Evolutionary conservation across 164 flowering plant species (phyloP), one percentile per base, ranked within the genome.

Genomic region (Echeveria elegans): DNA sequence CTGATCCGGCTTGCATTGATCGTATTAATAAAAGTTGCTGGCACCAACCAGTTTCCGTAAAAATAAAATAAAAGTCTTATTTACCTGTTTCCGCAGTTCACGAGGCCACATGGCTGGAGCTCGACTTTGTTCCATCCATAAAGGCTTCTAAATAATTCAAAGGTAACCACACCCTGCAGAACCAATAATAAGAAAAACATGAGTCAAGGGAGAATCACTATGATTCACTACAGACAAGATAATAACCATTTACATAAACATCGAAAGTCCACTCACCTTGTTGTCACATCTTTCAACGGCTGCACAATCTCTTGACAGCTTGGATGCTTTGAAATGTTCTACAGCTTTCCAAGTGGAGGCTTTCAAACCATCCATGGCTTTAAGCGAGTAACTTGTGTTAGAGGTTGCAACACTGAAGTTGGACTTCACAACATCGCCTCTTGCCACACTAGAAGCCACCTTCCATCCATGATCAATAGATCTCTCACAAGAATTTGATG

Each of bases 51-150:
- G n/a, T n/a, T n/a, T n/a, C n/a, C n/a, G n/a, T n/a, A n/a, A n/a
- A n/a, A n/a, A n/a, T n/a, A n/a, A n/a, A n/a, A n/a, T n/a, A n/a
- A n/a, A n/a, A 1, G 4, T 43, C 47, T 11, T 43, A 59, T 52
- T 78, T 79, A 90, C 98, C 98, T 93, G 80, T 93, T 93, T 40
- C 97, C 97, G 77, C 97, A 87, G 73, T 90, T 93, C 53, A 75
- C 66, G 31, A 93, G 94, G 50, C 98, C 98, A 77, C 76, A 81
- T n/a, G 98, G 98, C 5, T 50, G 83, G 58, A 93, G 66, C 66
- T 89, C 96, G 70, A 82, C 79, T 71, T 85, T 85, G 66, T 88
- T 85, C 84, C 82, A 85, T 45, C 70, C 72, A 71, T 89, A 89
- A 61, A 90, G 91, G 77, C 88, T 87, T 58, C 83, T 78, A 71